Base-by-base conservation (phyloP, 805 yeast species). In the Teunomyces gatunensis region DNA sequence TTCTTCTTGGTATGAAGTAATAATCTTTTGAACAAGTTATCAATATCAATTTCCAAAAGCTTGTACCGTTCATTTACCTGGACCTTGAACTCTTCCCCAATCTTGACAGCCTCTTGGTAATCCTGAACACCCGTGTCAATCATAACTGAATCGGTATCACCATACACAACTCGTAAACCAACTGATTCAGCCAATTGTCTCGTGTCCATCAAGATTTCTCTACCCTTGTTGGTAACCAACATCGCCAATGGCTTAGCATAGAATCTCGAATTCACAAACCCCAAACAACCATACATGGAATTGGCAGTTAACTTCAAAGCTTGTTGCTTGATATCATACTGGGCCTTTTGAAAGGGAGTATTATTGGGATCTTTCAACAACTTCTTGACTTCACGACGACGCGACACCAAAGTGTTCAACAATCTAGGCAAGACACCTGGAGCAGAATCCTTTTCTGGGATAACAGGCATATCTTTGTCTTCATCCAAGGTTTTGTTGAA, bases 121-220 rank as follows among this genome's bases (percentile, higher is more conserved):
- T 70, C 76, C 47, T 77, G 80, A 39, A 82, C 83, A 25, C 90
- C 90, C 3, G 98, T 89, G 65, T 92, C 95, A 63, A 94, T 89
- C 99, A 94, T 94, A 45, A 94, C 97, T 30, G 99, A 94, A 74
- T 94, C 99, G 0, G 99, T 94, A 71, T 94, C 99, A 75, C 99
- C 99, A 61, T 94, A 94, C 11, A 94, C 89, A 42, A 95, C 98
- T 47, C 89, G 75, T 49, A 94, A 74, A 0, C 86, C 86, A 58
- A 87, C 74, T 47, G 84, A 78, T 64, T 92, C 98, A 0, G 98
- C 99, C 51, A 94, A 74, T 59, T 87, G 95, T 64, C 96, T 81
- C 0, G 99, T 92, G 58, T 88, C 92, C 85, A 84, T 86, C 59
- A 94, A 78, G 64, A 91, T 89, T 65, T 94, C 98, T 71, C 99